These are phyloP conservation scores for Acanthamoeba triangularis DNA, from an alignment of 208 protist genomes.

Conservation along the genomic window DNA sequence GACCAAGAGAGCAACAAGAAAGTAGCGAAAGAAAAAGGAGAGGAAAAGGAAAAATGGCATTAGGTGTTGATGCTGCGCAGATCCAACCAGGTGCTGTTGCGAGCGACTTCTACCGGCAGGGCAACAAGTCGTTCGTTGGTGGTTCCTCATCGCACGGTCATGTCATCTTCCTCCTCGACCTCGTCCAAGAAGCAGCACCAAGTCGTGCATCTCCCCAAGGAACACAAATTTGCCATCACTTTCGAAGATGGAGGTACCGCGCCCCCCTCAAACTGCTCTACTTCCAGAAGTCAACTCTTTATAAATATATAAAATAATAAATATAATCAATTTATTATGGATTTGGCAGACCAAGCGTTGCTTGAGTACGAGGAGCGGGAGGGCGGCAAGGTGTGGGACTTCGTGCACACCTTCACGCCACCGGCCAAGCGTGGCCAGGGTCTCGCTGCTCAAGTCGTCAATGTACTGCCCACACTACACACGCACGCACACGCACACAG, in stretches of 20 bases:
- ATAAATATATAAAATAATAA: no score
- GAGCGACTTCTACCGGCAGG: not conserved
- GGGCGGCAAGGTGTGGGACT: slow-evolving; percentile 70
- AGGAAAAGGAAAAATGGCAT: no score
- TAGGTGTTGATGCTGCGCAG: no score
- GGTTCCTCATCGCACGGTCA: not conserved
- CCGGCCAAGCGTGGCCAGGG: slow-evolving; percentile 43
- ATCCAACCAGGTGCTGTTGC: no score
- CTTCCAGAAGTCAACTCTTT: not conserved
- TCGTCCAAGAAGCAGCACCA: not conserved
- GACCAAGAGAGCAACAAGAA: no score
- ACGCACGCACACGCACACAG: not conserved
- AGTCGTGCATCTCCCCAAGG: slow-evolving; percentile 30
- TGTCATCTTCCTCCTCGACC: not conserved
- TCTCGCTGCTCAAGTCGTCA: slow-evolving; percentile 31
- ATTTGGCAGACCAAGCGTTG: slow-evolving; percentile 45
- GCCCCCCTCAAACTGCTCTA: not conserved
- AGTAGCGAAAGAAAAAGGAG: no score
- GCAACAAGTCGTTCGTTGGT: not conserved
- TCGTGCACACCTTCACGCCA: slow-evolving; percentile 58
- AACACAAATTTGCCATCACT: slow-evolving; percentile 65
- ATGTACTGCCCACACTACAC: not conserved
- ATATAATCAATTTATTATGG: not conserved
- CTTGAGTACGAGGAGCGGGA: slow-evolving; percentile 46
- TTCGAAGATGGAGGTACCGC: slow-evolving; percentile 37